Conservation (phyloP, 257 asterid species). For the Petunia axillaris region DNA sequence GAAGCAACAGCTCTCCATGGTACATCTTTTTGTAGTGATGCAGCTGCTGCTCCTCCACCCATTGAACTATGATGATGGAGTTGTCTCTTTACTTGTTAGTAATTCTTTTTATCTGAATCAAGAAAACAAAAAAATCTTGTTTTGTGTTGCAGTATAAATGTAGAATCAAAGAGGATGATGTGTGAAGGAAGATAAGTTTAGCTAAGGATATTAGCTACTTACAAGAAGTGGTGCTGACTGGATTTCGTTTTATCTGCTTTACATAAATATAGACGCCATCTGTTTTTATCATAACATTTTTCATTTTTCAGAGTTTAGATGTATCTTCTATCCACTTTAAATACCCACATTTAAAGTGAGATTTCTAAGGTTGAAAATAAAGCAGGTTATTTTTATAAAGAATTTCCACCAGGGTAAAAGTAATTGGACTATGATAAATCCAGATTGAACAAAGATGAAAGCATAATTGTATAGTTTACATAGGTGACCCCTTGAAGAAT, state of each 20-base stretch:
- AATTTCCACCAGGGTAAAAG: too few species aligned
- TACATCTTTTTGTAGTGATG: constrained; percentile 55
- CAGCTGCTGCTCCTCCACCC: constrained; percentile 69
- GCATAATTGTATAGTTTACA: too few species aligned
- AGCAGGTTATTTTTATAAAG: too few species aligned
- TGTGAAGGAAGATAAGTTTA: neutral
- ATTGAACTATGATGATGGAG: constrained; percentile 26
- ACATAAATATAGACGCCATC: neutral
- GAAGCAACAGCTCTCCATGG: constrained; percentile 81
- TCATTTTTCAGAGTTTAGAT: too few species aligned
- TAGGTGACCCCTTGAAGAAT: too few species aligned
- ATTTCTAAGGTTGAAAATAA: too few species aligned
- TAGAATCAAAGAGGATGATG: neutral
- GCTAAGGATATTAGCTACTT: neutral
- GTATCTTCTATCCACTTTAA: too few species aligned
- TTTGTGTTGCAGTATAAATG: neutral
- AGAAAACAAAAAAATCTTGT: neutral
- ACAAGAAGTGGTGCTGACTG: constrained; percentile 12
- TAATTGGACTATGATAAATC: too few species aligned
- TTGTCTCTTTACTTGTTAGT: too few species aligned
- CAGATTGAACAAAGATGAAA: too few species aligned
- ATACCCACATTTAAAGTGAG: too few species aligned
- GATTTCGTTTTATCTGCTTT: neutral
- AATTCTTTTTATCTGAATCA: too few species aligned
- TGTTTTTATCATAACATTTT: neutral